phyloP scores from a whole-genome alignment of 192 early-diverging fungal genomes.

The Mortierella alpina region DNA sequence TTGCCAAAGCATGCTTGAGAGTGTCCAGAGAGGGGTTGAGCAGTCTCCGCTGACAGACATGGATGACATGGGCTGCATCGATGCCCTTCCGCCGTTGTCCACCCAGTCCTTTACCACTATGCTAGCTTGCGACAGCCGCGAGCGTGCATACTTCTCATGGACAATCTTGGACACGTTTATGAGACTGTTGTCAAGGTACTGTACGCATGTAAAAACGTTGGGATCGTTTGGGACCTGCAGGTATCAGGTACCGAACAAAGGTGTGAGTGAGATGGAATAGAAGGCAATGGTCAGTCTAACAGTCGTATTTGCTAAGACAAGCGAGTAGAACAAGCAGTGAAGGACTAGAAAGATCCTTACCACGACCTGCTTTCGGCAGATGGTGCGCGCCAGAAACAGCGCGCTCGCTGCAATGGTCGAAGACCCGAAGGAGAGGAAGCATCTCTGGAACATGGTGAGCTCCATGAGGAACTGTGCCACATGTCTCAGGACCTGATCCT shows the following conservation, averaged over 20 bases:
- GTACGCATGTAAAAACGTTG: slow-evolving; percentile 38
- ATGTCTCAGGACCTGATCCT: slow-evolving; percentile 22
- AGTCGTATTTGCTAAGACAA: too few relatives aligned
- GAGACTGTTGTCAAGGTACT: slow-evolving; percentile 44
- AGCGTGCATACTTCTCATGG: slow-evolving; percentile 50
- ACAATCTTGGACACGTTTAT: slow-evolving; percentile 53
- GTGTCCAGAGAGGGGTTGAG: slow-evolving; percentile 26
- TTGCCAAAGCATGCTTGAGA: slow-evolving; percentile 52
- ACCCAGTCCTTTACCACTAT: slow-evolving; percentile 57
- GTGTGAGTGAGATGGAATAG: too few relatives aligned
- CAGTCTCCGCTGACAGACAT: slow-evolving; percentile 4
- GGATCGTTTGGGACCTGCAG: slow-evolving; percentile 39
- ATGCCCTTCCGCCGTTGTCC: slow-evolving; percentile 42
- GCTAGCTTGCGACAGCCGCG: slow-evolving; percentile 50
- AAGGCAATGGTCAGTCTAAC: too few relatives aligned
- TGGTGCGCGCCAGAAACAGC: slow-evolving; percentile 49
- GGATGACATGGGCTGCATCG: slow-evolving; percentile 44
- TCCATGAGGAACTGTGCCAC: slow-evolving; percentile 57
- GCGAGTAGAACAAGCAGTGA: background rate
- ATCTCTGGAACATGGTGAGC: slow-evolving; percentile 50
- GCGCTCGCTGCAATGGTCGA: slow-evolving; percentile 54
- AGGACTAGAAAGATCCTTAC: slow-evolving; percentile 4
- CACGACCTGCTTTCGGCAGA: slow-evolving; percentile 36
- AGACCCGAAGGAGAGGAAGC: slow-evolving; percentile 53
- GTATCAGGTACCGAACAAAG: background rate